phyloP scores from a whole-genome alignment of 2,329 filamentous ascomycete genomes.

The Fusarium praegraminearum region DNA sequence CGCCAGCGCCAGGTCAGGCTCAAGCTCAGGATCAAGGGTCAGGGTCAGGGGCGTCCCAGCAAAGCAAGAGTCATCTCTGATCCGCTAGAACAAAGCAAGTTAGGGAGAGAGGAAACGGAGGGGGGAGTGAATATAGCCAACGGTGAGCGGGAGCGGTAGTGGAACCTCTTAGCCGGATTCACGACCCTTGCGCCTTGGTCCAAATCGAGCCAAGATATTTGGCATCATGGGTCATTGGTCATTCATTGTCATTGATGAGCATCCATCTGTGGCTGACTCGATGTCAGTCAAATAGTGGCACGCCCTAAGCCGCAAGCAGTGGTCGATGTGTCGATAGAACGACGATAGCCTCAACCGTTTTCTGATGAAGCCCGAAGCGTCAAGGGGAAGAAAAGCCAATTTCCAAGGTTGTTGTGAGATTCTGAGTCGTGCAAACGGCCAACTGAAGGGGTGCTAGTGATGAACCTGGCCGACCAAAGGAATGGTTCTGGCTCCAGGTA shows the following conservation, averaged over 20 bases:
- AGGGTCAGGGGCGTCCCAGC: background rate
- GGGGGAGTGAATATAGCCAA: constrained; percentile 37
- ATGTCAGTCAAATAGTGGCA: constrained; percentile 28
- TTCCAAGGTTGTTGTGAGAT: background rate
- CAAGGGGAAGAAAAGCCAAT: constrained; percentile 9
- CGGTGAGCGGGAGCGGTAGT: constrained; percentile 41
- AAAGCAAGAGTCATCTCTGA: background rate
- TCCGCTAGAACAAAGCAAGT: background rate
- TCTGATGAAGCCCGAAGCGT: constrained; percentile 15
- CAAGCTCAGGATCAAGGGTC: constrained; percentile 2
- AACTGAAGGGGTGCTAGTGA: background rate
- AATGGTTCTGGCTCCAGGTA: background rate
- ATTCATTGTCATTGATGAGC: constrained; percentile 6
- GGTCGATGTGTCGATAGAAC: constrained; percentile 18
- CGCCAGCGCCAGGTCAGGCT: background rate
- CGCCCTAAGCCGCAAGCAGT: constrained; percentile 34
- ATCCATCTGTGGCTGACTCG: constrained; percentile 38
- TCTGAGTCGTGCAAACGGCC: constrained; percentile 29
- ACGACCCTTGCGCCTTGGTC: constrained; percentile 32
- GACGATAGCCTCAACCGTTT: constrained; percentile 32
- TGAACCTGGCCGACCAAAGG: background rate
- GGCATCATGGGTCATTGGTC: constrained; percentile 25
- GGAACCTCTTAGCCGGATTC: constrained; percentile 26
- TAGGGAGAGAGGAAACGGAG: background rate
- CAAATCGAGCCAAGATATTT: constrained; percentile 33